A percentile compares a stretch with the other conserved stretches of the same genome.
phyloP scores from a whole-genome alignment of 1,139 yeast genomes.

The Suhomyces yuchorum region DNA sequence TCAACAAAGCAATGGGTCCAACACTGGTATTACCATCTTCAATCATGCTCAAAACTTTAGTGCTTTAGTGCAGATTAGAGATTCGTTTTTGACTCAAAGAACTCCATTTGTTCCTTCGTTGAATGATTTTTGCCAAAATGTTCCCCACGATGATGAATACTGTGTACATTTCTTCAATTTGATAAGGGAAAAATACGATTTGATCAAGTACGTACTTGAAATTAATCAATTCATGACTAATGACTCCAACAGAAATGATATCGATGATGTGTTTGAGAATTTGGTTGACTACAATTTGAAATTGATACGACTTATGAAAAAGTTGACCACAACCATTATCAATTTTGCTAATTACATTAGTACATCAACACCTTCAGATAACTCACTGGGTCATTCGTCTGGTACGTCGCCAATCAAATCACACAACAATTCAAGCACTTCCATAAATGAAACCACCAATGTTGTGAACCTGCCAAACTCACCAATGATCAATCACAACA shows the following conservation, averaged over 20 bases:
- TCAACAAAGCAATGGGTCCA: not conserved
- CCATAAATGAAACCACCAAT: slow-evolving; percentile 6
- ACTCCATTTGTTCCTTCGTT: not conserved
- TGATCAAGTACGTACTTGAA: slow-evolving; percentile 35
- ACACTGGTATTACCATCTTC: slow-evolving; percentile 1
- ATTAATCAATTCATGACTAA: slow-evolving; percentile 22
- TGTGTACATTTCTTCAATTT: slow-evolving; percentile 25
- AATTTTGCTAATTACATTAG: slow-evolving; percentile 27
- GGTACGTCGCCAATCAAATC: slow-evolving; percentile 8
- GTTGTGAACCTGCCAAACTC: slow-evolving; percentile 7
- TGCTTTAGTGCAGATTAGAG: slow-evolving; percentile 26
- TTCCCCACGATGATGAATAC: slow-evolving; percentile 12
- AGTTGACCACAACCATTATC: slow-evolving; percentile 39
- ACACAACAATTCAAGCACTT: slow-evolving; percentile 5
- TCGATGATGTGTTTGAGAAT: slow-evolving; percentile 48
- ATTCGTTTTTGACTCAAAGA: slow-evolving; percentile 16
- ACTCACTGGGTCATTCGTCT: slow-evolving; percentile 8
- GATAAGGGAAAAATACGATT: slow-evolving; percentile 32
- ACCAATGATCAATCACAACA: slow-evolving; percentile 8
- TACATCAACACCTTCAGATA: slow-evolving; percentile 12
- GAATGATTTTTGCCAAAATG: not conserved
- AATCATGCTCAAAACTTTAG: slow-evolving; percentile 12
- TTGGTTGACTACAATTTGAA: slow-evolving; percentile 51
- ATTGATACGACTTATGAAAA: slow-evolving; percentile 46
- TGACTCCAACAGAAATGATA: slow-evolving; percentile 41